Evolutionary conservation across 228 moss, liverwort and hornwort genomes (phyloP).

Genomic region (Sphagnum magellanicum): DNA sequence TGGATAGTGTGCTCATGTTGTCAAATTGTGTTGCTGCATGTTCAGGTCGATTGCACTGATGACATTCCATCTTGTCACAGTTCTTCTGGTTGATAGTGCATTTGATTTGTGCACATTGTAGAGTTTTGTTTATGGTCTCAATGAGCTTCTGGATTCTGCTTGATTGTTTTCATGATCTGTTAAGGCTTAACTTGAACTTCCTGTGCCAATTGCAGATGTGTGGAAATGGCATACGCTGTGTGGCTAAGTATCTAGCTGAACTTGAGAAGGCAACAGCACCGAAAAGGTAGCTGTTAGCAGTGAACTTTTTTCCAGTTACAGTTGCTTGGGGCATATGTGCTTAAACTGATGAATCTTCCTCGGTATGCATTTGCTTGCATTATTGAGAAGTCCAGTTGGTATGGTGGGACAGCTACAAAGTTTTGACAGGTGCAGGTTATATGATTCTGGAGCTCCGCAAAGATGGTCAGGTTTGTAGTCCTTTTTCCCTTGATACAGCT

Average conservation of each 20-base stretch:
- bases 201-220: constrained; percentile 61
- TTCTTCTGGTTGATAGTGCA: too few relatives aligned
- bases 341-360: too few relatives aligned
- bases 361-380: background rate
- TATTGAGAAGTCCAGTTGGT: background rate
- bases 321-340: too few relatives aligned
- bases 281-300: constrained; percentile 40
- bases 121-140: too few relatives aligned
- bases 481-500: background rate
- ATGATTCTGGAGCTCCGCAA: constrained; percentile 75
- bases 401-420: constrained; percentile 62
- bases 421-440: constrained; percentile 72
- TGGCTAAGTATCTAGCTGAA: constrained; percentile 84
- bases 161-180: background rate
- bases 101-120: too few relatives aligned
- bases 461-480: constrained; percentile 68
- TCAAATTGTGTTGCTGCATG: too few relatives aligned
- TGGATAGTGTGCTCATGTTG: too few relatives aligned
- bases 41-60: too few relatives aligned
- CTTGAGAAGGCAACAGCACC: constrained; percentile 60
- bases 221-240: constrained; percentile 95
- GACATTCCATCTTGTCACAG: too few relatives aligned
- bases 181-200: too few relatives aligned
- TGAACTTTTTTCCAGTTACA: background rate
- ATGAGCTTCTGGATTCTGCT: background rate